Percentiles rank a stretch among this genome's conserved stretches.
These are phyloP conservation scores for Acanthamoeba rhysodes DNA, from an alignment of 208 protist genomes.

Conservation along the genomic window DNA sequence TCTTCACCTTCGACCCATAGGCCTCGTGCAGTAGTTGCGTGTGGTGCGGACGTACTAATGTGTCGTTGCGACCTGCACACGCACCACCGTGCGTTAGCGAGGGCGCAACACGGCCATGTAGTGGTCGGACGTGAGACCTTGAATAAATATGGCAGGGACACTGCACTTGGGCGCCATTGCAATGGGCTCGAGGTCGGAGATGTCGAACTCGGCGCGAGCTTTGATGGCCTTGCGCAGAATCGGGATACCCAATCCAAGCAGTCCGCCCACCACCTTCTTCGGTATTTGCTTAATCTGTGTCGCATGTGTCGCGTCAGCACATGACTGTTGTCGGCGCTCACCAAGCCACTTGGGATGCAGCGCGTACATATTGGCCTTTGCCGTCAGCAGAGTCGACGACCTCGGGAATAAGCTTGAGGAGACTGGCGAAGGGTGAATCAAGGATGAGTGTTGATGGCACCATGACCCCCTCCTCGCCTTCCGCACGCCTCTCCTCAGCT, in stretches of 20 bases:
- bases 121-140: background rate
- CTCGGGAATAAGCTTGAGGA: constrained; percentile 59
- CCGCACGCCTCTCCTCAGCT: background rate
- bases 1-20: background rate
- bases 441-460: constrained; percentile 4
- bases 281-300: constrained; percentile 56
- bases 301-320: background rate
- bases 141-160: constrained; percentile 32
- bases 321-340: background rate
- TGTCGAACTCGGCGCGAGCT: constrained; percentile 30
- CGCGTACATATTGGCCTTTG: constrained; percentile 32
- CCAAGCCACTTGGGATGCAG: too few species aligned
- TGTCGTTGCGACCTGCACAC: background rate
- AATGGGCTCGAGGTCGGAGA: constrained; percentile 36
- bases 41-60: constrained; percentile 25
- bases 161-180: constrained; percentile 15
- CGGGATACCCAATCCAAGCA: constrained; percentile 25
- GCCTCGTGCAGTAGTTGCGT: constrained; percentile 13
- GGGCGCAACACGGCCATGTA: background rate
- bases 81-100: background rate
- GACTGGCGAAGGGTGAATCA: constrained; percentile 50
- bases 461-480: background rate
- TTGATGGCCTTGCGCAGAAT: constrained; percentile 54
- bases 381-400: constrained; percentile 43
- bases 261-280: constrained; percentile 36